phyloP scores from a whole-genome alignment of 148 eudicot species.

The Camellia japonica region DNA sequence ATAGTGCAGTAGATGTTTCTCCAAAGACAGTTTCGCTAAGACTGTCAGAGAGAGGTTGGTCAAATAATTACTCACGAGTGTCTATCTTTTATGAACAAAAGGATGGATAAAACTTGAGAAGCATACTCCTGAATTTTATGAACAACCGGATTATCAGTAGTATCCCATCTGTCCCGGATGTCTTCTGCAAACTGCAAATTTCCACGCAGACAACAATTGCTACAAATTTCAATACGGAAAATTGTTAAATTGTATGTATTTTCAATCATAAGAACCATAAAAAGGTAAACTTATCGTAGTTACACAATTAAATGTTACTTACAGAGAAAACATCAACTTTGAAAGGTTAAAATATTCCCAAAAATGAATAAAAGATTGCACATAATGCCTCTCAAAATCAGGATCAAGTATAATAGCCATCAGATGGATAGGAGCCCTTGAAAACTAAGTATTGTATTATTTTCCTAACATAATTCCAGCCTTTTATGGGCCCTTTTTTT shows the following conservation, averaged over 20 bases:
- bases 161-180: conserved; percentile 89
- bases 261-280: background rate
- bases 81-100: background rate
- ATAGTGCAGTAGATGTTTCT: conserved; percentile 72
- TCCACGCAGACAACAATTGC: conserved; percentile 10
- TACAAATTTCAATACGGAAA: background rate
- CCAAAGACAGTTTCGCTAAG: conserved; percentile 78
- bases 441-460: background rate
- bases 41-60: conserved; percentile 40
- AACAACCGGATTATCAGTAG: conserved; percentile 88
- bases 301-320: background rate
- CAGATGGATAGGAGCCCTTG: background rate
- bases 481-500: too few relatives aligned
- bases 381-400: background rate
- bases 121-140: conserved; percentile 91
- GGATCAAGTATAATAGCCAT: too few relatives aligned
- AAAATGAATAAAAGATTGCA: background rate
- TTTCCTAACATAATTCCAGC: background rate
- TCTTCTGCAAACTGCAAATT: conserved; percentile 74
- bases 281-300: background rate
- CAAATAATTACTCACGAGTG: background rate
- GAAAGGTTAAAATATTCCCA: background rate
- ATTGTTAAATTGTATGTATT: background rate
- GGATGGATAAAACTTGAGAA: conserved; percentile 6
- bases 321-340: background rate